A percentile compares a stretch with the other conserved stretches of the same genome.
phyloP scores from a whole-genome alignment of 2,329 filamentous ascomycete genomes.

The Thielaviopsis populi region DNA sequence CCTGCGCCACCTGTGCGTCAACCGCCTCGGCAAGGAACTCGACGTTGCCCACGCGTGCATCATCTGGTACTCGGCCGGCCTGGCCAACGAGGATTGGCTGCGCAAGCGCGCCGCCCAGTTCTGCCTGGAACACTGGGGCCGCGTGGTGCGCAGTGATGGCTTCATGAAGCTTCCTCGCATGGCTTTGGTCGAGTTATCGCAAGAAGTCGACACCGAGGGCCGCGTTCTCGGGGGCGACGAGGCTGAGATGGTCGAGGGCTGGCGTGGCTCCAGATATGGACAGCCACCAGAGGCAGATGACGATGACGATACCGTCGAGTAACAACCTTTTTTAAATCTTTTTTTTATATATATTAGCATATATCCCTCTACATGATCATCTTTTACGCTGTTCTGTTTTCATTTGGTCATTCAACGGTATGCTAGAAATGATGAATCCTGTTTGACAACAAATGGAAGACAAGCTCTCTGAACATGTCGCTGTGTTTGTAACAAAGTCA shows the following conservation, averaged over 20 bases:
- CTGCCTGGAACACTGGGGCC: conserved; percentile 87
- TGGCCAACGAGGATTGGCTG: conserved; percentile 87
- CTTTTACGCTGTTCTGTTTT: neutral
- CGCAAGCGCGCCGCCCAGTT: conserved; percentile 75
- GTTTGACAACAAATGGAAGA: neutral
- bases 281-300: conserved; percentile 38
- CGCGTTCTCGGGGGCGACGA: conserved; percentile 80
- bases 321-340: conserved; percentile 25
- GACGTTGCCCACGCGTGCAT: conserved; percentile 91
- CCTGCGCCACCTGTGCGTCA: conserved; percentile 77
- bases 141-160: conserved; percentile 75
- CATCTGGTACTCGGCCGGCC: conserved; percentile 85
- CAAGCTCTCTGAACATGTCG: neutral
- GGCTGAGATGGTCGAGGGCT: conserved; percentile 42
- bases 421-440: neutral
- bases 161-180: conserved; percentile 68
- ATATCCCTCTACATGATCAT: neutral
- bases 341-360: neutral
- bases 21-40: conserved; percentile 75
- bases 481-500: conserved; percentile 1
- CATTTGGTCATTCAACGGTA: neutral
- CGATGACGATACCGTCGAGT: conserved; percentile 36
- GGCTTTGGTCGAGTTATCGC: conserved; percentile 77
- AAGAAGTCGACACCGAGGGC: conserved; percentile 88
- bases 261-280: conserved; percentile 30